Evolutionary conservation across 345 rosid species (phyloP), one percentile per base, ranked within the genome.

Genomic region (Camelina hispida): DNA sequence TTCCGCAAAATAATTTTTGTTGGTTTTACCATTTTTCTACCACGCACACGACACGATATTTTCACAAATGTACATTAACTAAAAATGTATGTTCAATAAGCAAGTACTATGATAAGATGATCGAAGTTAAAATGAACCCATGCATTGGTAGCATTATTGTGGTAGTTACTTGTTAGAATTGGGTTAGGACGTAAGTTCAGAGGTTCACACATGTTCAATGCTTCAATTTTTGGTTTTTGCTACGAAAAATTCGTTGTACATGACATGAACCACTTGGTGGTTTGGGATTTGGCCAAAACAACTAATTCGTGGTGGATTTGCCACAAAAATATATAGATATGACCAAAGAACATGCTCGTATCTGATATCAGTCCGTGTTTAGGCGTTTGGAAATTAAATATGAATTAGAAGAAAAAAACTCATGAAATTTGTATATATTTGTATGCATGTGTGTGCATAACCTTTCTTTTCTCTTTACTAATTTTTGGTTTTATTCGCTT

Each of bases 391-490:
- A 16, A 1, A 47, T 2, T 16, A 7, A 20, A 17, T 47, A 47
- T 7, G 5, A 44, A 44, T 44, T 1, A 47, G 18, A 44, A 6
- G 15, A 6, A 44, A 15, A 5, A 6, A 46, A 46, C 0, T 37
- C 12, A 37, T 2, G 42, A 7, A 47, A 25, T 34, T 62, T 22
- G 12, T 58, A 59, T 17, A 16, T 47, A 25, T 10, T 23, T 23
- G 55, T 40, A 51, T 62, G 62, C 70, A 63, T 53, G 56, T 54
- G 37, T 44, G 17, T 73, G 18, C 64, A 23, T 44, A 46, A 51
- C 42, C 18, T 23, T 18, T 34, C 30, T 43, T 17, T 52, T 18
- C 13, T 40, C 42, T 57, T 30, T 50, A 50, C 54, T 17, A 50
- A 17, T 50, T 51, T 51, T 9, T 50, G 10, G 14, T 20, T 51